phyloP scores from a whole-genome alignment of 106 monocot species.

The Ottelia alismoides region DNA sequence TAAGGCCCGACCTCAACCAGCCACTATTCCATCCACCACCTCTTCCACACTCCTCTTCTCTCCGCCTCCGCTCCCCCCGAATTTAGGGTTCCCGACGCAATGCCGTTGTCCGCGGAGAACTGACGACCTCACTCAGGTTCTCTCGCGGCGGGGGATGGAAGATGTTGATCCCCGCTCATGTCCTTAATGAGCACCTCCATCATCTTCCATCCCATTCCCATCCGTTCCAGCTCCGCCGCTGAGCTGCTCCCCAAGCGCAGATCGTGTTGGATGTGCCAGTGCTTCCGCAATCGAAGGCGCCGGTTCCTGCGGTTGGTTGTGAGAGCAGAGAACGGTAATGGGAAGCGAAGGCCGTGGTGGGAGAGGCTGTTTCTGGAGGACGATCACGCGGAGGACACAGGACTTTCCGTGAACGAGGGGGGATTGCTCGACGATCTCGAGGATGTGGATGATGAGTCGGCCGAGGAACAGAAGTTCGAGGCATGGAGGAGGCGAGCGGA shows the following conservation, averaged over 20 bases:
- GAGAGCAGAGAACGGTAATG: constrained; percentile 14
- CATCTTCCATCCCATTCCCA: neutral
- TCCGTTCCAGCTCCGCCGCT: neutral
- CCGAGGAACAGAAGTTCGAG: constrained; percentile 41
- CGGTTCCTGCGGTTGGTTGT: constrained; percentile 12
- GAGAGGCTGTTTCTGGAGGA: constrained; percentile 45
- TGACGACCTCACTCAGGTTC: no score
- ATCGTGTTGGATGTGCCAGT: neutral
- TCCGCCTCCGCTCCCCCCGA: no score
- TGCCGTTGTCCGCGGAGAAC: no score
- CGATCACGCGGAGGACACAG: constrained; percentile 16
- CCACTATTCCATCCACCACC: no score
- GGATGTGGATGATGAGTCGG: constrained; percentile 3
- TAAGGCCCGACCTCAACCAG: no score
- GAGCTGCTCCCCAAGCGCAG: no score
- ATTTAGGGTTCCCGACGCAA: no score
- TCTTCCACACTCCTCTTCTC: no score
- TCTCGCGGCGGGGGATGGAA: no score
- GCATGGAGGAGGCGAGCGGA: constrained; percentile 87
- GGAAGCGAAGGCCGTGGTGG: constrained; percentile 46
- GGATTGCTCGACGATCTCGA: constrained; percentile 10
- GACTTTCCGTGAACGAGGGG: constrained; percentile 25
- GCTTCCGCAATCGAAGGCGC: neutral
- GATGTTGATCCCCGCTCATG: constrained; percentile 14
- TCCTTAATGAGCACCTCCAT: constrained; percentile 18